Base-by-base conservation (phyloP, 1,139 yeast genomes). In the Sugiyamaella grinbergsii region DNA sequence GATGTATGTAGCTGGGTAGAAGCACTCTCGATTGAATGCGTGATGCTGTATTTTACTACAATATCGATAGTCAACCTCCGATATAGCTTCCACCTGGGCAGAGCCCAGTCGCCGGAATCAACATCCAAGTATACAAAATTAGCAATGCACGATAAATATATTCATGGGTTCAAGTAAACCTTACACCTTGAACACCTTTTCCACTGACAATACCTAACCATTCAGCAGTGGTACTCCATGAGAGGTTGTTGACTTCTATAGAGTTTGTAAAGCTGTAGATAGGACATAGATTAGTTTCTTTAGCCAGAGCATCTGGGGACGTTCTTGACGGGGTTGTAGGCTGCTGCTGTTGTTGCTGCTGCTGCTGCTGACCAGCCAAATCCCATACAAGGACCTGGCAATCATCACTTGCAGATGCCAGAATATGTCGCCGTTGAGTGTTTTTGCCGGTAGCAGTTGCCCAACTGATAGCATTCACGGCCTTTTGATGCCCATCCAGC, bases 371-470 rank as follows among this genome's bases (percentile, higher is more conserved):
- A 49, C 48, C 32, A 38, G 58, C 42, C 53, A 89, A 73, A 67
- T 93, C 96, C 94, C 97, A 90, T 13, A 87, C 73, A 33, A 91
- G 71, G 0, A 88, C 87, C 67, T 90, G 96, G 67, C 96, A 87
- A 68, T 91, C 98, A 65, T 93, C 98, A 20, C 87, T 84, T 16
- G 94, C 95, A 0, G 91, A 79, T 15, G 89, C 74, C 29, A 93
- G 69, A 41, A 77, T 70, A 57, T 85, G 82, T 36, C 73, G 70
- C 29, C 82, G 42, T 15, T 51, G 49, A 29, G 44, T 49, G 26
- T 43, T 49, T 20, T 50, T 46, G n/a, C 57, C 56, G 5, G 55
- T 47, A 1, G 79, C 71, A 0, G 98, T 97, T 59, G 91, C 93
- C 97, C 97, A 93, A 50, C 76, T 71, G 16, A 91, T 78, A 57